Conservation (phyloP, 768 basidiomycete genomes). For the Gymnopilus dilepis region DNA sequence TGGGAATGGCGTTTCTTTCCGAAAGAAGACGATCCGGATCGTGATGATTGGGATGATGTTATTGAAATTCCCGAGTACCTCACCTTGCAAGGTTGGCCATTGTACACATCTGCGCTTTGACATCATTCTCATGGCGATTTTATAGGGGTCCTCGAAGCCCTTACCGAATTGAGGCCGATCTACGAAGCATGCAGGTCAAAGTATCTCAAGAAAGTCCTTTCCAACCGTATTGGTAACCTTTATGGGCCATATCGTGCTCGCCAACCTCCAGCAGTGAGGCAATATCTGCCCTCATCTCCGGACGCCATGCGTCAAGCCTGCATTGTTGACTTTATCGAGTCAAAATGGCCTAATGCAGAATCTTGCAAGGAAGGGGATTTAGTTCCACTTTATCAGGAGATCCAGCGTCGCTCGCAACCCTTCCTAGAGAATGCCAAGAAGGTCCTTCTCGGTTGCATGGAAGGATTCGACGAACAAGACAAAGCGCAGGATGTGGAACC, state of each 20-base stretch:
- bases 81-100: neutral
- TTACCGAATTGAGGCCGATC: neutral
- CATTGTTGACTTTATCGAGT: neutral
- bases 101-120: too few relatives aligned
- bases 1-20: neutral
- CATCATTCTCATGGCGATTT: too few relatives aligned
- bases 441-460: conserved; percentile 2
- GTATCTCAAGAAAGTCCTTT: neutral
- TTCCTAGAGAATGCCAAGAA: conserved; percentile 2
- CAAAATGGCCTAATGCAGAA: neutral
- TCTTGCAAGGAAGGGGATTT: neutral
- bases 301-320: neutral
- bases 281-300: neutral
- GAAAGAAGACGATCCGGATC: neutral
- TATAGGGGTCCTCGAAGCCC: neutral
- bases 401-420: neutral
- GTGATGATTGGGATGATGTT: neutral
- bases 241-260: conserved; percentile 2
- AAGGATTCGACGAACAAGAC: neutral
- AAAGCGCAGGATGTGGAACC: neutral
- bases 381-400: neutral
- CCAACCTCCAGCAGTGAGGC: neutral
- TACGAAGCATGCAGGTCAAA: neutral
- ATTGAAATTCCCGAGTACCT: neutral
- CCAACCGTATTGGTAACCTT: neutral